These are phyloP conservation scores for Talaromyces piceae DNA, from an alignment of 2,329 filamentous ascomycete species.

Conservation along the genomic window DNA sequence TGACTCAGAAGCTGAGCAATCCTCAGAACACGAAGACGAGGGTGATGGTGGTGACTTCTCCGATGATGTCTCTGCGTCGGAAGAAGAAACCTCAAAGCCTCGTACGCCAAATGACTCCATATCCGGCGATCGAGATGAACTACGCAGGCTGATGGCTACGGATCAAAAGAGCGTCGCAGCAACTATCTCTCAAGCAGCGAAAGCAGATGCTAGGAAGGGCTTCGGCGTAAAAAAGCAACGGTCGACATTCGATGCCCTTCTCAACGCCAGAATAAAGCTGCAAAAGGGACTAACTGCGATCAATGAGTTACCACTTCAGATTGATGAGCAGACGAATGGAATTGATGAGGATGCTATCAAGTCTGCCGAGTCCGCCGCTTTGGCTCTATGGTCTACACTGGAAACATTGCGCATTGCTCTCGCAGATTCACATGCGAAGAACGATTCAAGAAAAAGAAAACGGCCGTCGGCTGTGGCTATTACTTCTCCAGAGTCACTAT, in stretches of 20 bases:
- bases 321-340: conserved; percentile 28
- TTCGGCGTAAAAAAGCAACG: conserved; percentile 78
- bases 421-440: conserved; percentile 28
- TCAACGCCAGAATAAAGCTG: conserved; percentile 84
- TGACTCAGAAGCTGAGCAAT: conserved; percentile 16
- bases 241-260: conserved; percentile 74
- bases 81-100: conserved; percentile 19
- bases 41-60: conserved; percentile 25
- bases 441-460: conserved; percentile 39
- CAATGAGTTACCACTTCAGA: conserved; percentile 46
- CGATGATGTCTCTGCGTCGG: conserved; percentile 18
- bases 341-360: conserved; percentile 46
- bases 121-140: conserved; percentile 46
- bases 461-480: conserved; percentile 36
- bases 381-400: conserved; percentile 73
- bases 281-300: conserved; percentile 82
- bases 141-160: conserved; percentile 60
- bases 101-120: conserved; percentile 17
- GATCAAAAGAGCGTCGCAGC: conserved; percentile 60
- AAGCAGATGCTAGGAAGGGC: conserved; percentile 77
- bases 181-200: conserved; percentile 58
- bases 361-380: conserved; percentile 77
- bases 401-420: conserved; percentile 36
- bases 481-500: conserved; percentile 59
- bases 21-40: conserved; percentile 24